phyloP scores from a whole-genome alignment of 352 stramenopile genomes.

The Phytophthora kernoviae region DNA sequence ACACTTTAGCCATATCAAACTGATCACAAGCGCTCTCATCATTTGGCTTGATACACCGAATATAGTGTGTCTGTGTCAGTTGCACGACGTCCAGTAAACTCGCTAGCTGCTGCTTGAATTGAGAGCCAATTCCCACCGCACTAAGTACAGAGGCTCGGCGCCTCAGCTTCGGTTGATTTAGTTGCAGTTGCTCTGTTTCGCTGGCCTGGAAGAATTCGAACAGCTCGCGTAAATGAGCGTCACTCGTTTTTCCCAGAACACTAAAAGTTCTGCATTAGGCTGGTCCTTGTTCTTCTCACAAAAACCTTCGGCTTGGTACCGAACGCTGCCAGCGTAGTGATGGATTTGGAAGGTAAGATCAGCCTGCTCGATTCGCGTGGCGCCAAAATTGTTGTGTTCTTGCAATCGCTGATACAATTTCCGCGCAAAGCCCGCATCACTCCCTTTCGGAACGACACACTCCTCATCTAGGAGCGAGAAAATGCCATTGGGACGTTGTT shows the following conservation, averaged over 20 bases:
- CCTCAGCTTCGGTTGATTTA: constrained; percentile 47
- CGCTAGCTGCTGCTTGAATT: constrained; percentile 94
- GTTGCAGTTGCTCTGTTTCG: constrained; percentile 40
- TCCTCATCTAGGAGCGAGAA: constrained; percentile 89
- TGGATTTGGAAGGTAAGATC: constrained; percentile 78
- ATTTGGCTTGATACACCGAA: constrained; percentile 99
- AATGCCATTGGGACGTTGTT: constrained; percentile 75
- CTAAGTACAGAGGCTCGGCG: constrained; percentile 74
- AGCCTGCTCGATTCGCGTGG: constrained; percentile 69
- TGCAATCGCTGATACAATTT: constrained; percentile 79
- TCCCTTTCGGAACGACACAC: constrained; percentile 80
- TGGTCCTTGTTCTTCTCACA: constrained; percentile 91
- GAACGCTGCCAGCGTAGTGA: constrained; percentile 83
- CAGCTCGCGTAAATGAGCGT: constrained; percentile 53
- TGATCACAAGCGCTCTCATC: constrained; percentile 88
- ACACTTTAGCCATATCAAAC: constrained; percentile 89
- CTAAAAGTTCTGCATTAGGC: constrained; percentile 77
- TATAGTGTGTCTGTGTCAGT: constrained; percentile 96
- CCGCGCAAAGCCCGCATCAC: constrained; percentile 69
- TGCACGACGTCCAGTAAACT: constrained; percentile 94
- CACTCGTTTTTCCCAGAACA: constrained; percentile 68
- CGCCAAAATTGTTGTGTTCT: constrained; percentile 62
- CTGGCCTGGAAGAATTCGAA: constrained; percentile 79
- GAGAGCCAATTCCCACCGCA: constrained; percentile 82
- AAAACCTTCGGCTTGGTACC: constrained; percentile 78